A percentile compares a stretch with the other conserved stretches of the same genome.
Evolutionary conservation across 2,329 filamentous ascomycete genomes (phyloP).

Genomic region (Colletotrichum trifolii): DNA sequence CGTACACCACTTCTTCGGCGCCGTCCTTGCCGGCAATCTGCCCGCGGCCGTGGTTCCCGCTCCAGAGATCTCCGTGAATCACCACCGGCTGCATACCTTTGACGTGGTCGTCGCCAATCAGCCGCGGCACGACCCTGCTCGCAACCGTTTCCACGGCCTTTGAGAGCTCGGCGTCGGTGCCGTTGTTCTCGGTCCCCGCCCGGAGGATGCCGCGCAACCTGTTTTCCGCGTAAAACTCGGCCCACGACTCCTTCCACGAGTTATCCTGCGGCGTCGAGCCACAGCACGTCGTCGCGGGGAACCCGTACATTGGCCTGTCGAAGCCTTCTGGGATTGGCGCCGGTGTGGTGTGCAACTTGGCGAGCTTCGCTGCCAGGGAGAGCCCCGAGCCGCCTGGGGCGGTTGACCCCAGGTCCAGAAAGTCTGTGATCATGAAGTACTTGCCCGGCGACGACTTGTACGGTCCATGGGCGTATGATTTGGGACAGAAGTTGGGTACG

Average conservation of each 20-base stretch:
- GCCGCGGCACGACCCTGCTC: conserved; percentile 73
- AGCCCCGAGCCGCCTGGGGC: conserved; percentile 57
- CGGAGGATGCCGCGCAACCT: conserved; percentile 74
- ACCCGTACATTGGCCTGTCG: conserved; percentile 77
- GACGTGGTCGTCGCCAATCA: conserved; percentile 77
- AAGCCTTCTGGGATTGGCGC: conserved; percentile 73
- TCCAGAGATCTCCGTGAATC: conserved; percentile 94
- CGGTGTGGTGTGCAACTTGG: conserved; percentile 79
- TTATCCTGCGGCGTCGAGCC: conserved; percentile 88
- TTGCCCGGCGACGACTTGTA: conserved; percentile 61
- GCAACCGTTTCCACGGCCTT: conserved; percentile 74
- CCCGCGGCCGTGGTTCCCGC: conserved; percentile 80
- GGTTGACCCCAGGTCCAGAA: conserved; percentile 71
- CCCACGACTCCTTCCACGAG: conserved; percentile 77
- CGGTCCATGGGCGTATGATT: conserved; percentile 77
- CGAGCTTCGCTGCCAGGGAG: conserved; percentile 80
- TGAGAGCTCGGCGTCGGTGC: conserved; percentile 70
- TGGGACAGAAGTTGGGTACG: conserved; percentile 81
- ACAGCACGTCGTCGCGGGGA: conserved; percentile 87
- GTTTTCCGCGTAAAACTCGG: conserved; percentile 85
- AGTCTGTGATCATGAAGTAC: conserved; percentile 79
- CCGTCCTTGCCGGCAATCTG: conserved; percentile 64
- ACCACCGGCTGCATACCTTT: conserved; percentile 78
- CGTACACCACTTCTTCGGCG: conserved; percentile 82
- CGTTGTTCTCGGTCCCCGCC: conserved; percentile 69